Conservation (phyloP, 2,329 filamentous ascomycete species). For the Aspergillus tanneri region DNA sequence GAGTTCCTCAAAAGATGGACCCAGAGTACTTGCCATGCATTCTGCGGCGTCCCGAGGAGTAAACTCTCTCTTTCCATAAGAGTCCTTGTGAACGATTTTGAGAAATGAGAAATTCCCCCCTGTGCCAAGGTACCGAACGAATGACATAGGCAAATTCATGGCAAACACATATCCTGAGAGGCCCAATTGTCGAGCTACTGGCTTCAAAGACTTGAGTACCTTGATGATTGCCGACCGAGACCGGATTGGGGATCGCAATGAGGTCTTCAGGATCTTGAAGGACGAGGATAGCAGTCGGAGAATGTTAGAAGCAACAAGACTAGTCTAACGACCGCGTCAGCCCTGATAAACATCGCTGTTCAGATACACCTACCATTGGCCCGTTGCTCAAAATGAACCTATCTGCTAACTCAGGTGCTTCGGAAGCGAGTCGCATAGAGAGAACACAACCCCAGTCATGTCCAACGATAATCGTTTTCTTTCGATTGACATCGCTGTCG, state of each 20-base stretch:
- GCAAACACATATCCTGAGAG: constrained; percentile 57
- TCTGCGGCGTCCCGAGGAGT: constrained; percentile 43
- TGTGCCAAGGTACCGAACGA: constrained; percentile 46
- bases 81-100: constrained; percentile 41
- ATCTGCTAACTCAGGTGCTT: constrained; percentile 56
- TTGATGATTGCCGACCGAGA: constrained; percentile 48
- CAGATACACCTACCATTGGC: constrained; percentile 47
- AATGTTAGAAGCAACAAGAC: constrained; percentile 45
- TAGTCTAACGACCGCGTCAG: constrained; percentile 33
- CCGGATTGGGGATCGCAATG: constrained; percentile 44
- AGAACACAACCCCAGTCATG: constrained; percentile 59
- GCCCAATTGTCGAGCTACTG: constrained; percentile 49
- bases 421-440: constrained; percentile 57
- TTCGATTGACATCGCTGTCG: constrained; percentile 33
- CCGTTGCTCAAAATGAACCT: constrained; percentile 56
- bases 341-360: background rate
- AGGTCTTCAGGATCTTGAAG: constrained; percentile 53
- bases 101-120: constrained; percentile 54
- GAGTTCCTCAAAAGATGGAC: constrained; percentile 51
- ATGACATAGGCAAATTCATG: constrained; percentile 50
- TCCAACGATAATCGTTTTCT: constrained; percentile 49
- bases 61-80: constrained; percentile 36
- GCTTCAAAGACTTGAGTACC: constrained; percentile 44
- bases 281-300: constrained; percentile 43
- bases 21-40: constrained; percentile 52